Conservation (phyloP, 2,329 filamentous ascomycete genomes). For the Periconia sp. region DNA sequence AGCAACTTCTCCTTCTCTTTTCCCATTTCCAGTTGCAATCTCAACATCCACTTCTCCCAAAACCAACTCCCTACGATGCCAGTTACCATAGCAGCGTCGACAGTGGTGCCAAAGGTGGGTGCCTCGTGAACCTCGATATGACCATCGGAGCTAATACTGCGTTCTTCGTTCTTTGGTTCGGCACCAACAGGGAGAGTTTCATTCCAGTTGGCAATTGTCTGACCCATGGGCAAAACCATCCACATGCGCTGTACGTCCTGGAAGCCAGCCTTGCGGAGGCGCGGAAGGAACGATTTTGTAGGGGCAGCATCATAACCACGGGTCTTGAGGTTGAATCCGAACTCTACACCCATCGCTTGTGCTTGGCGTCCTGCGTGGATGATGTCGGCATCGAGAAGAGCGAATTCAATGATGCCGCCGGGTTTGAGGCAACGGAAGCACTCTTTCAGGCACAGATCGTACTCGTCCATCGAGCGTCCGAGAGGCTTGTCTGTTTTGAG, state of each 20-base stretch:
- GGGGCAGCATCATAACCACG: conserved; percentile 86
- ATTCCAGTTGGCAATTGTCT: conserved; percentile 41
- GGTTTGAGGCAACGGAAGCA: conserved; percentile 91
- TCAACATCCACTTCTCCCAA: conserved; percentile 96
- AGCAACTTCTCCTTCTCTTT: conserved; percentile 59
- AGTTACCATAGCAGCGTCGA: conserved; percentile 71
- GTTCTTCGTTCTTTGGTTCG: conserved; percentile 33
- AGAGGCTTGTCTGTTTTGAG: conserved; percentile 67
- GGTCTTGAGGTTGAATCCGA: conserved; percentile 84
- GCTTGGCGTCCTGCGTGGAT: conserved; percentile 79
- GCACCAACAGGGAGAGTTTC: conserved; percentile 40
- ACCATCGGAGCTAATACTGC: conserved; percentile 39
- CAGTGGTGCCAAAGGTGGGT: conserved; percentile 52
- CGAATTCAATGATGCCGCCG: conserved; percentile 89
- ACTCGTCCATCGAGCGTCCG: conserved; percentile 67
- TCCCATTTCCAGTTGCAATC: conserved; percentile 83
- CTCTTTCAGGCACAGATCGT: conserved; percentile 80
- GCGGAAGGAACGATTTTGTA: conserved; percentile 76
- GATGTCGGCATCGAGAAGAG: conserved; percentile 85
- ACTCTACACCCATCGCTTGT: conserved; percentile 84
- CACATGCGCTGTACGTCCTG: conserved; percentile 79
- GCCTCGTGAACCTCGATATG: conserved; percentile 30
- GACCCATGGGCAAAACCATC: conserved; percentile 84
- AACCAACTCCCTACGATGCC: conserved; percentile 84
- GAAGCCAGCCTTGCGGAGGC: conserved; percentile 76